A percentile compares a stretch with the other conserved stretches of the same genome.
Evolutionary conservation across 2,329 filamentous ascomycete genomes (phyloP).

Genomic region (Blastomyces percursus): DNA sequence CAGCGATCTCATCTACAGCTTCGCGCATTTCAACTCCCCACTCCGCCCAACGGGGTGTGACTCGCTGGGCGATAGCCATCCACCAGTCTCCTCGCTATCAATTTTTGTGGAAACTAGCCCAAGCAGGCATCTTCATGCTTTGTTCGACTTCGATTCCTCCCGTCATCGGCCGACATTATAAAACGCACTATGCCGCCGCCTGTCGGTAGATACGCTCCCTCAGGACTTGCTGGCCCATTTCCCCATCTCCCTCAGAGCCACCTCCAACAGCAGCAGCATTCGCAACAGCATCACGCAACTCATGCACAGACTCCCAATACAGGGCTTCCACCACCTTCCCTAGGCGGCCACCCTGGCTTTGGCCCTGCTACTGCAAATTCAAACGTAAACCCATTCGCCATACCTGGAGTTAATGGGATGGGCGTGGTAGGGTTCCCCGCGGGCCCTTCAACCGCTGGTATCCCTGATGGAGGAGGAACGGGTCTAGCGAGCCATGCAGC

Average conservation of each 20-base stretch:
- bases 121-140: conserved; percentile 16
- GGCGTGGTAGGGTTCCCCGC: conserved; percentile 47
- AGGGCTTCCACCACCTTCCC: conserved; percentile 44
- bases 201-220: conserved; percentile 46
- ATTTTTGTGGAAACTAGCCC: conserved; percentile 10
- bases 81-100: not conserved
- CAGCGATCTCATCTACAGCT: not conserved
- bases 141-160: conserved; percentile 12
- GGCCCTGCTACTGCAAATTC: conserved; percentile 51
- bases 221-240: conserved; percentile 50
- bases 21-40: not conserved
- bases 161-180: conserved; percentile 12
- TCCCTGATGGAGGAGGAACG: conserved; percentile 44
- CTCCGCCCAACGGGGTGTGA: not conserved
- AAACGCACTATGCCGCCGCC: conserved; percentile 46
- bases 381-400: conserved; percentile 55
- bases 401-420: conserved; percentile 46
- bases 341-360: conserved; percentile 61
- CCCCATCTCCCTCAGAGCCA: conserved; percentile 44
- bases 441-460: conserved; percentile 40
- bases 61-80: too few relatives aligned
- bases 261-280: conserved; percentile 34
- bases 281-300: conserved; percentile 33
- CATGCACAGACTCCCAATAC: conserved; percentile 37
- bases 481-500: conserved; percentile 79